Evolutionary conservation across 495 filamentous ascomycete genomes (phyloP).

Genomic region (Penicillium silybi): DNA sequence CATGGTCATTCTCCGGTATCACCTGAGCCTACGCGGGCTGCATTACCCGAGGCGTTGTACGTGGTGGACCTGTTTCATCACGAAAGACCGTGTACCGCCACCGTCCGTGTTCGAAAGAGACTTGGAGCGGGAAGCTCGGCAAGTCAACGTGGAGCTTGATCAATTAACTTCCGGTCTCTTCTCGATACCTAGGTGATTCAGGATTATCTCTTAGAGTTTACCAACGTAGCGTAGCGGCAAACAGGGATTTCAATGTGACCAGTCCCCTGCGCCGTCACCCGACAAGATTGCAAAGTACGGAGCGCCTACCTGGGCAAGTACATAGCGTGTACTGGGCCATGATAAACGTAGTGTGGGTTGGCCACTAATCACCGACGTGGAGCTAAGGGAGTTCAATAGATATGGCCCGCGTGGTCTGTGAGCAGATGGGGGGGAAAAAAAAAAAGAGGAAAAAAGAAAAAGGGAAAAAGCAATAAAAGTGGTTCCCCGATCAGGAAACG

Average conservation of each 20-base stretch:
- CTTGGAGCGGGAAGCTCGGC: slow-evolving; percentile 26
- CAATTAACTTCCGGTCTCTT: not conserved
- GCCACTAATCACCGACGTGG: slow-evolving; percentile 10
- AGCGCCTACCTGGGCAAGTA: not conserved
- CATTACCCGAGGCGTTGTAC: slow-evolving; percentile 8
- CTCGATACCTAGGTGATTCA: not conserved
- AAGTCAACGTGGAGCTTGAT: slow-evolving; percentile 19
- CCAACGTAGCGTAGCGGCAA: no score
- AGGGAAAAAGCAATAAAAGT: slow-evolving; percentile 2
- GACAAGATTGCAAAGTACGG: not conserved
- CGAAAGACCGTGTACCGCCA: slow-evolving; percentile 9
- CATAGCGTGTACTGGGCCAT: no score
- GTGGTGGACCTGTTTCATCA: slow-evolving; percentile 27
- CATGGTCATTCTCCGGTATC: slow-evolving; percentile 16
- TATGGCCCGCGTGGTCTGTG: slow-evolving; percentile 13
- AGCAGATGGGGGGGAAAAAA: not conserved
- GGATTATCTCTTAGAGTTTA: not conserved
- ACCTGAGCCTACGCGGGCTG: slow-evolving; percentile 14
- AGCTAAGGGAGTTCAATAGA: slow-evolving; percentile 8
- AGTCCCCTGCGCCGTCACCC: slow-evolving; percentile 8
- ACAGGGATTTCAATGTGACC: slow-evolving; percentile 17
- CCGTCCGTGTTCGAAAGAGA: slow-evolving; percentile 13
- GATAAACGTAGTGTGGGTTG: no score
- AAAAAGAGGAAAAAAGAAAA: slow-evolving; percentile 4
- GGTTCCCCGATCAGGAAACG: slow-evolving; percentile 20